Percentiles rank a stretch among this genome's conserved stretches.
Conservation (phyloP, 2,329 filamentous ascomycete genomes). For the Xylariaceae sp. region DNA sequence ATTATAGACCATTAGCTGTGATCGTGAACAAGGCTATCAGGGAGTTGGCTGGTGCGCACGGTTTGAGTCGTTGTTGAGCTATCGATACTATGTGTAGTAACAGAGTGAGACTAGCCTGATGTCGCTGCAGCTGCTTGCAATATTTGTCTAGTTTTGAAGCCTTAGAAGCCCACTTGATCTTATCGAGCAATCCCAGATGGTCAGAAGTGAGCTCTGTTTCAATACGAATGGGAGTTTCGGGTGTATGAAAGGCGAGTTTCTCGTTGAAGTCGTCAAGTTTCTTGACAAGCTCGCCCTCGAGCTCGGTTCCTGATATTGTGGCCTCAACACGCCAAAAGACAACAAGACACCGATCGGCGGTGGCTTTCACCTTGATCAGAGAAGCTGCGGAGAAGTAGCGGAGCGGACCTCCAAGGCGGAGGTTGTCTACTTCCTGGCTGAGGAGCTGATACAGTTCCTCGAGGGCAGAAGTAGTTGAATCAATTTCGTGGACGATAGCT, state of each 20-base stretch:
- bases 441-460: neutral
- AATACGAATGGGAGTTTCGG: neutral
- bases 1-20: neutral
- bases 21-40: neutral
- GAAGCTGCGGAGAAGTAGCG: neutral
- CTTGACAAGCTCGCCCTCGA: neutral
- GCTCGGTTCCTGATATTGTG: neutral
- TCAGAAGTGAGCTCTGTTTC: constrained; percentile 1
- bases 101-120: constrained; percentile 3
- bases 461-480: neutral
- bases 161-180: constrained; percentile 3
- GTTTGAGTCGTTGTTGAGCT: neutral
- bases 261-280: constrained; percentile 1
- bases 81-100: constrained; percentile 8
- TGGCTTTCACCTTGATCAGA: constrained; percentile 1
- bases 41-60: neutral
- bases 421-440: neutral
- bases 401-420: neutral
- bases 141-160: constrained; percentile 9
- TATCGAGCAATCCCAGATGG: neutral
- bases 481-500: neutral
- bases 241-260: neutral
- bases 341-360: constrained; percentile 2
- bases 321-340: constrained; percentile 4
- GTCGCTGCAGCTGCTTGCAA: constrained; percentile 4